Conservation (phyloP, 345 rosid species). For the Eutrema yunnanense region DNA sequence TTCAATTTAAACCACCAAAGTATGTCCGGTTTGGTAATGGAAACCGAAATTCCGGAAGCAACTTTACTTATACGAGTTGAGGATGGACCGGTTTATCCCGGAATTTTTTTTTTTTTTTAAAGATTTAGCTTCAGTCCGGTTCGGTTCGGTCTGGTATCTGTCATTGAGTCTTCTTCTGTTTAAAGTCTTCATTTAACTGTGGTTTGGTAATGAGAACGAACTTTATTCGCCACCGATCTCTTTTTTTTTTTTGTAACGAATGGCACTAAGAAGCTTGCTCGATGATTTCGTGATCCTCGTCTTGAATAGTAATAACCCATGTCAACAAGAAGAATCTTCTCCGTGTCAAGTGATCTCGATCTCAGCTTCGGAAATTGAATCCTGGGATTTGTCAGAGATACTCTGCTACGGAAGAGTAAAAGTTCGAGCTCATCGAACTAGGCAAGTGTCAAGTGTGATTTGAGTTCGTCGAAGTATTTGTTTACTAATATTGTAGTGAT, state of each 20-base stretch:
- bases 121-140: background rate
- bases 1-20: background rate
- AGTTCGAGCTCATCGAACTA: slow-evolving; percentile 43
- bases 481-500: background rate
- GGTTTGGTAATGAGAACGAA: background rate
- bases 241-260: background rate
- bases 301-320: slow-evolving; percentile 27
- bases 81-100: background rate
- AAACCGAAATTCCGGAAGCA: background rate
- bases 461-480: background rate
- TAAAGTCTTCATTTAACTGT: too few relatives aligned
- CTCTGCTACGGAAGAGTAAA: slow-evolving; percentile 36
- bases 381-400: slow-evolving; percentile 42
- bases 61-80: background rate
- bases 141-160: background rate
- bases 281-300: slow-evolving; percentile 34
- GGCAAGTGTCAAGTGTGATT: slow-evolving; percentile 21
- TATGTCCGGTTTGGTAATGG: background rate
- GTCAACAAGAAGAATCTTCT: slow-evolving; percentile 16
- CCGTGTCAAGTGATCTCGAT: slow-evolving; percentile 20
- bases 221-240: background rate
- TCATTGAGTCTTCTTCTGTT: background rate
- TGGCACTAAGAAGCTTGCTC: slow-evolving; percentile 40
- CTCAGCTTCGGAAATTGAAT: slow-evolving; percentile 39
- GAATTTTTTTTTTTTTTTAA: background rate